phyloP scores from a whole-genome alignment of 495 filamentous ascomycete species.

The Penicillium fimorum region DNA sequence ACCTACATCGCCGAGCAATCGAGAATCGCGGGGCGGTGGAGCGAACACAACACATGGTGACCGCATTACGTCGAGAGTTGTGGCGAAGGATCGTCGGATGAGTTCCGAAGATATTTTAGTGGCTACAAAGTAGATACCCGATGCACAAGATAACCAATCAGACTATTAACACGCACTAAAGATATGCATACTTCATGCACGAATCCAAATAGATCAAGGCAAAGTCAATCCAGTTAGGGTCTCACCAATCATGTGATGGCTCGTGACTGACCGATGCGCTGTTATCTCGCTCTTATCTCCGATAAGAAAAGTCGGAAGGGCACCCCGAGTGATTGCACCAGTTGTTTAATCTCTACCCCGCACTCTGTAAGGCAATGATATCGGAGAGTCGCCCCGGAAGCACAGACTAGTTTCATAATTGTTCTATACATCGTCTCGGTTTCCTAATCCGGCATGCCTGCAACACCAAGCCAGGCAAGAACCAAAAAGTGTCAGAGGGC shows the following conservation, averaged over 20 bases:
- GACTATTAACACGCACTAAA: not conserved
- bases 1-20: slow-evolving; percentile 35
- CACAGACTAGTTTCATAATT: not conserved
- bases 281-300: slow-evolving; percentile 7
- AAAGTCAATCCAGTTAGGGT: slow-evolving; percentile 5
- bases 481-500: slow-evolving; percentile 28
- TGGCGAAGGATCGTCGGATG: slow-evolving; percentile 41
- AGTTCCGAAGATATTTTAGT: slow-evolving; percentile 1
- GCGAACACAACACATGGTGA: slow-evolving; percentile 30
- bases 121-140: not conserved
- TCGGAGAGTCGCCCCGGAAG: slow-evolving; percentile 18
- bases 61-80: slow-evolving; percentile 27
- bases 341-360: slow-evolving; percentile 12
- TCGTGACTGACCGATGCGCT: too few relatives aligned
- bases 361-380: slow-evolving; percentile 10
- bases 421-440: slow-evolving; percentile 2
- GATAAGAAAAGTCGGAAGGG: slow-evolving; percentile 24
- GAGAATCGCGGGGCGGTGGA: slow-evolving; percentile 39
- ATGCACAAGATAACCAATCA: not conserved
- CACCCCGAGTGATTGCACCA: slow-evolving; percentile 12
- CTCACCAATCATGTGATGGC: slow-evolving; percentile 7
- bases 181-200: slow-evolving; percentile 1
- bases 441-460: slow-evolving; percentile 19
- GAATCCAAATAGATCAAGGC: not conserved
- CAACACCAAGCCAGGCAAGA: slow-evolving; percentile 13